Conservation (phyloP, 352 stramenopile genomes). For the Phytophthora megakarya region DNA sequence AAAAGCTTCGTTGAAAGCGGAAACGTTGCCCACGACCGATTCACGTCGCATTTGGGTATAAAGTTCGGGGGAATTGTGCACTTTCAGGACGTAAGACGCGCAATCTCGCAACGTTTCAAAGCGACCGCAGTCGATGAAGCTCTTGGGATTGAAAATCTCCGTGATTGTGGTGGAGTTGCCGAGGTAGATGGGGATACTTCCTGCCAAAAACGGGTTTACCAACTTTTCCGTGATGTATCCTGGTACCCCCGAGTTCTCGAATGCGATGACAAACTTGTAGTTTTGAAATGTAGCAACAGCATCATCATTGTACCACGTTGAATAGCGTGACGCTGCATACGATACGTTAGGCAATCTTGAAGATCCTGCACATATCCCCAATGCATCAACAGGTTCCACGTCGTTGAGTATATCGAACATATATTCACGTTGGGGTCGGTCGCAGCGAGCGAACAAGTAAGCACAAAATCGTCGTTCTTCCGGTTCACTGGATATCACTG, state of each 20-base stretch:
- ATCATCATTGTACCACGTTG: conserved; percentile 43
- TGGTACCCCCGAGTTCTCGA: conserved; percentile 48
- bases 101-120: conserved; percentile 48
- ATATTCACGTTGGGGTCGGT: conserved; percentile 46
- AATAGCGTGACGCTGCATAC: conserved; percentile 12
- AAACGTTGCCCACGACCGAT: conserved; percentile 36
- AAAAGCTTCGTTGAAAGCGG: conserved; percentile 39
- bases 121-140: conserved; percentile 57
- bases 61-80: conserved; percentile 38
- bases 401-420: conserved; percentile 53
- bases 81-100: conserved; percentile 35
- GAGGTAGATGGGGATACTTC: conserved; percentile 60
- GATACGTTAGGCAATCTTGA: conserved; percentile 9
- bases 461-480: conserved; percentile 42
- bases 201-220: conserved; percentile 58
- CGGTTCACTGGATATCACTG: neutral
- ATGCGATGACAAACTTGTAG: conserved; percentile 60
- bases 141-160: conserved; percentile 50
- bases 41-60: conserved; percentile 38
- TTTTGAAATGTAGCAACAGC: conserved; percentile 35
- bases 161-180: conserved; percentile 45
- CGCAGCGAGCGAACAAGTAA: conserved; percentile 56
- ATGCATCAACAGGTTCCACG: conserved; percentile 49
- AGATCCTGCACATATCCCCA: conserved; percentile 43
- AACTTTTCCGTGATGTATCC: conserved; percentile 77